A percentile compares a stretch with the other conserved stretches of the same genome.
Conservation (phyloP, 2,329 filamentous ascomycete genomes). For the Chlorencoelia australis region DNA sequence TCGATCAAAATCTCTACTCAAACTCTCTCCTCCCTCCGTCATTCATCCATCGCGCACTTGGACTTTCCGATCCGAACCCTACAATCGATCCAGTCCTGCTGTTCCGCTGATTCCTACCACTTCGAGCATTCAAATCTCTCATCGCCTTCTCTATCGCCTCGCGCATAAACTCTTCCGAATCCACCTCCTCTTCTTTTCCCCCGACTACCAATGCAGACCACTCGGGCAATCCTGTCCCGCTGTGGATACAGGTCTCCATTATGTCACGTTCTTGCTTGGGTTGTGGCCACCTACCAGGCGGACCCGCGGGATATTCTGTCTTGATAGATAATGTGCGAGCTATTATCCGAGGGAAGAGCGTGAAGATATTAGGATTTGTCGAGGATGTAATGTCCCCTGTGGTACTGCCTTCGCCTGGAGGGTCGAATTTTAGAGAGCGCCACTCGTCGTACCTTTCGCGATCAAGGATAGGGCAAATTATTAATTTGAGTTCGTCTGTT, state of each 20-base stretch:
- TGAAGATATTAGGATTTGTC: conserved; percentile 8
- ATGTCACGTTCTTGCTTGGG: not conserved
- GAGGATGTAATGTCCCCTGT: not conserved
- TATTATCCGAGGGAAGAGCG: conserved; percentile 11
- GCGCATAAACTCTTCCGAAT: conserved; percentile 2
- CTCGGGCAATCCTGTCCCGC: conserved; percentile 9
- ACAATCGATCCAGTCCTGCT: conserved; percentile 4
- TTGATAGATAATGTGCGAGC: conserved; percentile 1
- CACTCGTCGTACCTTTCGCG: conserved; percentile 6
- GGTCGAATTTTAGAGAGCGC: conserved; percentile 10
- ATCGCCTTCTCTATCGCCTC: conserved; percentile 1
- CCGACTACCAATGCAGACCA: conserved; percentile 9
- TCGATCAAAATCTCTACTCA: no score
- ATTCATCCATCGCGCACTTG: conserved; percentile 3
- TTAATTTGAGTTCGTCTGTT: conserved; percentile 9
- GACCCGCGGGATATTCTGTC: conserved; percentile 1
- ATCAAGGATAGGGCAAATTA: conserved; percentile 7
- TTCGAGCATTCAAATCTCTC: not conserved
- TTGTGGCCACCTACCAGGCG: conserved; percentile 6
- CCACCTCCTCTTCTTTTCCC: conserved; percentile 9
- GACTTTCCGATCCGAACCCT: conserved; percentile 3
- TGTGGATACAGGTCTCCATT: conserved; percentile 9
- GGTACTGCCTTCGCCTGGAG: not conserved
- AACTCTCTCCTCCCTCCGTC: not conserved
- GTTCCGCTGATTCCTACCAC: not conserved